These are phyloP conservation scores for Kwoniella heveanensis DNA, from an alignment of 768 basidiomycete genomes.

Conservation along the genomic window DNA sequence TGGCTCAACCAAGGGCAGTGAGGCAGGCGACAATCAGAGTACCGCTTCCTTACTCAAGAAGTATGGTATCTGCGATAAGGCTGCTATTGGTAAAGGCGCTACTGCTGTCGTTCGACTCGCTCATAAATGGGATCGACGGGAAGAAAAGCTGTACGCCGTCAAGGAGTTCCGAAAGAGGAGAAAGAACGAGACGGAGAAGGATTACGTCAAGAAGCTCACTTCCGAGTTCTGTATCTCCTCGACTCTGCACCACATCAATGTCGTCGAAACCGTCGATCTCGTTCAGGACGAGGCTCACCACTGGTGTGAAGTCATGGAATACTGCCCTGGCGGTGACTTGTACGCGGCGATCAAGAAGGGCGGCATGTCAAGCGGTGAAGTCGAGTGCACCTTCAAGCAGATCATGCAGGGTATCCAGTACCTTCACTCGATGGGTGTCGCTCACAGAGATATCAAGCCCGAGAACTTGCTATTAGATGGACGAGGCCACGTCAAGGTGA, in stretches of 20 bases:
- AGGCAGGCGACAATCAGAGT: constrained; percentile 60
- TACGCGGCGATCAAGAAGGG: constrained; percentile 99
- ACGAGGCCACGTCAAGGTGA: constrained; percentile 87
- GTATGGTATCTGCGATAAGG: constrained; percentile 95
- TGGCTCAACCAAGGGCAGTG: constrained; percentile 61
- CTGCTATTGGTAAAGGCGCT: constrained; percentile 97
- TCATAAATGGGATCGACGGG: constrained; percentile 96
- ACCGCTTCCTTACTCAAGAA: constrained; percentile 73
- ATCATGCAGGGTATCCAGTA: constrained; percentile 85
- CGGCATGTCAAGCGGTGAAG: constrained; percentile 83
- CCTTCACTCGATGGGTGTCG: constrained; percentile 93
- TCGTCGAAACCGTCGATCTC: constrained; percentile 98
- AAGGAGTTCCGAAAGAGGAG: constrained; percentile 99
- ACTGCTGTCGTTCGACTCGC: constrained; percentile 94
- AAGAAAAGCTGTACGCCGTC: constrained; percentile 96
- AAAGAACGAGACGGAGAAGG: constrained; percentile 97
- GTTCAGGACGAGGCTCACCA: constrained; percentile 96
- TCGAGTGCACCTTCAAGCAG: constrained; percentile 98
- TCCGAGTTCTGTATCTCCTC: constrained; percentile 99
- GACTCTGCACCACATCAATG: constrained; percentile 86
- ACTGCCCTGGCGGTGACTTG: constrained; percentile 95
- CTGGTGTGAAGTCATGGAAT: constrained; percentile 99
- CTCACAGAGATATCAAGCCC: constrained; percentile 96
- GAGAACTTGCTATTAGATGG: constrained; percentile 95
- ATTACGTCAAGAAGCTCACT: constrained; percentile 99